Evolutionary conservation across 208 protist genomes (phyloP).

Genomic region (Trichomonas vaginalis): DNA sequence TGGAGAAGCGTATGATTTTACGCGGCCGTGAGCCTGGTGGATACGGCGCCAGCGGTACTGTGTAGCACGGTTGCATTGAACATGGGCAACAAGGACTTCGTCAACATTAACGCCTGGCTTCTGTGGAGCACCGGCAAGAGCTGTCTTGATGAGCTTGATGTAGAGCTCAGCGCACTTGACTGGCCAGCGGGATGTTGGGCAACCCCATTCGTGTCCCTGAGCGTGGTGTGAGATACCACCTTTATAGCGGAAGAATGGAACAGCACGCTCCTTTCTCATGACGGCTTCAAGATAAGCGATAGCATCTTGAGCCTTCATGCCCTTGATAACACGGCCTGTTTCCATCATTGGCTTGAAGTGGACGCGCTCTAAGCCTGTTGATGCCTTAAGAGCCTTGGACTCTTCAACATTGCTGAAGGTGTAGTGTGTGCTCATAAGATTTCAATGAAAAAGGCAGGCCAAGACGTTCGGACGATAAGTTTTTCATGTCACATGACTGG

Average conservation of each 20-base stretch:
- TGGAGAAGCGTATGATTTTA: slow-evolving; percentile 14
- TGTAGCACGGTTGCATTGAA: not conserved
- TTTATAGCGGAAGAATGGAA: slow-evolving; percentile 19
- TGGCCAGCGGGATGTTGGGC: slow-evolving; percentile 1
- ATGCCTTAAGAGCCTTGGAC: not conserved
- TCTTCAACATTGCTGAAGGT: not conserved
- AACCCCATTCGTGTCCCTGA: not conserved
- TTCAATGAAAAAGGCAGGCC: not conserved
- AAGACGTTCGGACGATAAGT: no score
- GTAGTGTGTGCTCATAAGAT: not conserved
- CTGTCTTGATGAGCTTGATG: slow-evolving; percentile 13
- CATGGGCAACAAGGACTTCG: not conserved
- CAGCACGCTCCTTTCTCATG: not conserved
- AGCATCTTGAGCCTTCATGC: not conserved
- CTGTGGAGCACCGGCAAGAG: not conserved
- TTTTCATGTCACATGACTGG: no score
- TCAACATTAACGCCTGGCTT: not conserved
- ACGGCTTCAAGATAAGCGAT: not conserved
- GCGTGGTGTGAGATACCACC: not conserved
- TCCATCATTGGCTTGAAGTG: slow-evolving; percentile 16
- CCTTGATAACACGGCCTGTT: slow-evolving; percentile 2
- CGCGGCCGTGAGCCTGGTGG: slow-evolving; percentile 7
- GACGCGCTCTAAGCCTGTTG: not conserved
- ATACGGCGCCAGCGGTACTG: not conserved
- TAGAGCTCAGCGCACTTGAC: not conserved